Base-by-base conservation (phyloP, 306 rosid genomes). In the Prunus mongolica region DNA sequence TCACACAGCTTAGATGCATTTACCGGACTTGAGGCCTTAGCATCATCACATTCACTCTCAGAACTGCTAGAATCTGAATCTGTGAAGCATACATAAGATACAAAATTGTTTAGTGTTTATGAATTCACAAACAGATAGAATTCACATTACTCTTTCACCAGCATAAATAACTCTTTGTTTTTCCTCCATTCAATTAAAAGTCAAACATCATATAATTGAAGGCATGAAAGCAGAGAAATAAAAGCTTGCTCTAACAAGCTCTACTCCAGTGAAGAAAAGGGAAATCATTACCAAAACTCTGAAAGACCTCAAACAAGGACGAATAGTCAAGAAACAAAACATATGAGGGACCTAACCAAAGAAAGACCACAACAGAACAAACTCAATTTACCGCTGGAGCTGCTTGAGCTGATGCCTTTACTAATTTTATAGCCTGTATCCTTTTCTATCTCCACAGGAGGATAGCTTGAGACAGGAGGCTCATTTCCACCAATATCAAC, bases 401-500 rank as follows among this genome's bases (percentile, higher is more conserved):
- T 83, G 54, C 77, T 81, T 51, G 89, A 76, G 79, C 88, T 84
- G n/a, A 38, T 76, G 75, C 58, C 72, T 67, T 84, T 82, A 66
- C 80, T 73, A 68, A 15, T 69, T 80, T 60, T 76, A 70, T 16
- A 77, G 70, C 82, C 61, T 27, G 84, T 38, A 71, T 82, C 88
- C 89, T 83, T 82, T 68, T 83, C 89, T 78, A 88, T 84, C 81
- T 83, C 89, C 81, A 85, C 62, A 67, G 81, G 86, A 77, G 89
- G 91, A 78, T 82, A 79, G 79, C 93, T 92, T 27, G 90, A 86
- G 75, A 88, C 87, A 44, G 92, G 96, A 76, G 89, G 87, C 38
- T 93, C 96, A 76, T 84, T 86, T 73, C 85, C 93, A 82, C 90
- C 92, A 67, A 86, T 83, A 73, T 88, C 96, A 51, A 88, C 82